These are phyloP conservation scores for Thymus quinquecostatus DNA, from an alignment of 257 asterid species.

Conservation along the genomic window DNA sequence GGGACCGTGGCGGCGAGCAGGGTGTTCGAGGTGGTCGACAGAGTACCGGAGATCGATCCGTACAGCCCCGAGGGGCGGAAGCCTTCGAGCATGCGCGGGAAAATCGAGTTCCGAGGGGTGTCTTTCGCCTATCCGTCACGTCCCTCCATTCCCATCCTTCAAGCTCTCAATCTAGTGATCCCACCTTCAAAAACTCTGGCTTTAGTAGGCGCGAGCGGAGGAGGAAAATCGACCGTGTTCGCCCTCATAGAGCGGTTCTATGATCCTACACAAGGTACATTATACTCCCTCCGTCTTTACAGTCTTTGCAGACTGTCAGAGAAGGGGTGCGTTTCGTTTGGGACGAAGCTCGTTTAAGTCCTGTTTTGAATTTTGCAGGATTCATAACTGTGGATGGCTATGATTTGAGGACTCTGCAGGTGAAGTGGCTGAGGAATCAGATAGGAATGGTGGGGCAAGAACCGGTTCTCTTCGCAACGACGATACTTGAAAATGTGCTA, in stretches of 20 bases:
- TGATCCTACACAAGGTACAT: conserved; percentile 66
- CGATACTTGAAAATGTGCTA: conserved; percentile 75
- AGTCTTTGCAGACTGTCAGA: too few relatives aligned
- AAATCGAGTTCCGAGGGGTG: conserved; percentile 61
- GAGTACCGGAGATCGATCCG: conserved; percentile 74
- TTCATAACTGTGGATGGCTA: conserved; percentile 65
- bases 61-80: conserved; percentile 62
- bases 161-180: conserved; percentile 56
- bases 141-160: conserved; percentile 63
- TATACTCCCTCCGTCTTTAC: too few relatives aligned
- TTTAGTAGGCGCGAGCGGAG: conserved; percentile 79
- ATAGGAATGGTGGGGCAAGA: conserved; percentile 96
- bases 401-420: conserved; percentile 77
- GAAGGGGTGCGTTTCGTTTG: too few relatives aligned
- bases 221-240: conserved; percentile 81
- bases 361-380: conserved; percentile 43
- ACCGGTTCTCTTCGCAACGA: conserved; percentile 72
- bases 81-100: conserved; percentile 59
- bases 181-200: conserved; percentile 72
- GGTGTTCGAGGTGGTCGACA: conserved; percentile 68
- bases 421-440: conserved; percentile 83
- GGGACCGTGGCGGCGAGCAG: conserved; percentile 84
- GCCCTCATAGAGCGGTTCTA: conserved; percentile 83
- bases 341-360: background rate
- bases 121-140: conserved; percentile 80